Base-by-base conservation (phyloP, 345 rosid species). In the Clausena lansium region DNA sequence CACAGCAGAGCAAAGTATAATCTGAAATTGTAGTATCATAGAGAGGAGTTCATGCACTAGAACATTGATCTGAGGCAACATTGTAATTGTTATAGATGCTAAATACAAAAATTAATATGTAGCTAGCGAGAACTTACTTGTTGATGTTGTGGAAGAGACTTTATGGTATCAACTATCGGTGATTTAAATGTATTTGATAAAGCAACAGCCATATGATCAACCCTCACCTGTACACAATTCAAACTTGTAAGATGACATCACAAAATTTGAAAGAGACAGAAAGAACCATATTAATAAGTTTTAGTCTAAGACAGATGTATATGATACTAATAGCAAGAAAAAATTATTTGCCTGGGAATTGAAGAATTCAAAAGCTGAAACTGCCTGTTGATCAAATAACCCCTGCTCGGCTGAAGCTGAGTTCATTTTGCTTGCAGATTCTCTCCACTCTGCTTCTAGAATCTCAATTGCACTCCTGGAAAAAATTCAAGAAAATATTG, bases 121-220 rank as follows among this genome's bases (percentile, higher is more conserved):
- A 24, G 36, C 11, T 25, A 28, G 36, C 5, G 8, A 9, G 57
- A 63, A 82, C 85, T 84, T 83, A 95, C 99, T 87, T 93, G 99
- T 77, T 95, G 99, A 85, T 95, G 99, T 81, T 92, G 98, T 69
- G 99, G 98, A 83, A 96, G 97, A 68, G 93, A 89, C 77, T 89
- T 93, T 62, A 96, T 92, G 75, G 91, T 96, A 83, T 96, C 95
- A 25, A 94, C 93, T 77, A 84, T 71, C 6, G 93, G 98, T 61
- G 97, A 92, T 83, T 83, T 88, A 77, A 86, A 95, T 45, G 97
- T 91, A 82, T 92, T 94, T 60, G 99, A 87, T 83, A 96, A 83
- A 71, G 97, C 95, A 85, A 81, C 77, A 78, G 91, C 85, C 97
- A 96, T 92, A 73, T 96, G 98, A 81, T 89, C 88, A 70, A 96